Evolutionary conservation across 257 asterid genomes (phyloP).

Genomic region (Henckelia pumila): DNA sequence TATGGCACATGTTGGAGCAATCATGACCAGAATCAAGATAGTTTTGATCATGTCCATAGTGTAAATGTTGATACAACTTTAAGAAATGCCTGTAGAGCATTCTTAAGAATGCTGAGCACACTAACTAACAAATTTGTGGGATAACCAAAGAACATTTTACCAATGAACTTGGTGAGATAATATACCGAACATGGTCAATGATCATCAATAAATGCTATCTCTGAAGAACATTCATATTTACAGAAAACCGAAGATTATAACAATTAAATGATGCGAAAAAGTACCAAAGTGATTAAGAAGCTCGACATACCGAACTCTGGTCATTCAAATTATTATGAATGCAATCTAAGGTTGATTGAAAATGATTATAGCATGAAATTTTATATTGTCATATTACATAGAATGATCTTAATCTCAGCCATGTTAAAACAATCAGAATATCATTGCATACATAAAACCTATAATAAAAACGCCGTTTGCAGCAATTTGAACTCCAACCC

Average conservation of each 20-base stretch:
- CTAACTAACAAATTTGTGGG: too few species aligned
- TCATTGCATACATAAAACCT: background rate
- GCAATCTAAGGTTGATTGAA: background rate
- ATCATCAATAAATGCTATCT: background rate
- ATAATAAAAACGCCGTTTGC: background rate
- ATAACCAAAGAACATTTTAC: too few species aligned
- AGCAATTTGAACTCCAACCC: background rate
- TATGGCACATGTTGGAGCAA: too few species aligned
- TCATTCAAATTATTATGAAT: background rate
- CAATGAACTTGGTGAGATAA: background rate
- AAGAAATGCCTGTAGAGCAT: too few species aligned
- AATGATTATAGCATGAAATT: background rate
- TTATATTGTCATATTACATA: too few species aligned
- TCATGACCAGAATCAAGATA: too few species aligned
- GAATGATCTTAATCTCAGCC: background rate
- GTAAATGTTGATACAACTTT: too few species aligned
- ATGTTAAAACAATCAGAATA: conserved; percentile 1
- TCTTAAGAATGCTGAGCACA: too few species aligned
- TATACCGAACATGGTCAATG: background rate
- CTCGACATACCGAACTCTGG: background rate
- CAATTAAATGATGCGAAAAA: background rate
- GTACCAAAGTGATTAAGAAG: background rate
- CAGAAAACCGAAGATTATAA: background rate
- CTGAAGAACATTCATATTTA: background rate
- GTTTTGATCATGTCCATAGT: too few species aligned